These are phyloP conservation scores for Sonneratia alba DNA, from an alignment of 345 rosid genomes.

Conservation along the genomic window DNA sequence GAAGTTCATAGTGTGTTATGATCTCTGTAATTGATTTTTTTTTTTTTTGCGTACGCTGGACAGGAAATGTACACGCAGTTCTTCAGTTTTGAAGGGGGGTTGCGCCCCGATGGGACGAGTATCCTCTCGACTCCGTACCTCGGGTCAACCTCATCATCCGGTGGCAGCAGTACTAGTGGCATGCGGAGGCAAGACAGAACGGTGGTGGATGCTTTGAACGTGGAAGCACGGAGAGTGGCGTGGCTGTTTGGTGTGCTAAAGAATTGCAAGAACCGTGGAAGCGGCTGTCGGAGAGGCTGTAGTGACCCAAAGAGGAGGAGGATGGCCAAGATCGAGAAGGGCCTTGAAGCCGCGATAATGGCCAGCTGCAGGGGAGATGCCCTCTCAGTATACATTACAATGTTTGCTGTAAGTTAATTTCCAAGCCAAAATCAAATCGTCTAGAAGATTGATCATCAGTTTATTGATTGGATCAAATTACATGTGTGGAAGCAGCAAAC, in stretches of 20 bases:
- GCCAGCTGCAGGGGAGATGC: no score
- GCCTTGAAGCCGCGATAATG: no score
- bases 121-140: slow-evolving; percentile 56
- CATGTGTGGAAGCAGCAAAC: no score
- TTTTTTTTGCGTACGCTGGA: no score
- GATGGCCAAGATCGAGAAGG: neutral
- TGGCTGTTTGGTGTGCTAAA: slow-evolving; percentile 5
- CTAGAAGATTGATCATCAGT: no score
- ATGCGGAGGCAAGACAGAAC: neutral
- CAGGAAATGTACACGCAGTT: neutral
- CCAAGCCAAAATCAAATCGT: no score
- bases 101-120: slow-evolving; percentile 60
- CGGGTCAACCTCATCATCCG: slow-evolving; percentile 32
- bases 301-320: slow-evolving; percentile 3
- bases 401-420: no score
- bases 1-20: no score
- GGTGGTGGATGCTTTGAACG: slow-evolving; percentile 23
- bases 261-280: slow-evolving; percentile 24
- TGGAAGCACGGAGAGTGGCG: slow-evolving; percentile 32
- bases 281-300: slow-evolving; percentile 13
- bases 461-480: no score
- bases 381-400: no score
- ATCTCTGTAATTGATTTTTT: no score
- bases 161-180: slow-evolving; percentile 8
- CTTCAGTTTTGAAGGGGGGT: slow-evolving; percentile 59